Conservation (phyloP, 2,329 filamentous ascomycete species). For the Aspergillus sp. region DNA sequence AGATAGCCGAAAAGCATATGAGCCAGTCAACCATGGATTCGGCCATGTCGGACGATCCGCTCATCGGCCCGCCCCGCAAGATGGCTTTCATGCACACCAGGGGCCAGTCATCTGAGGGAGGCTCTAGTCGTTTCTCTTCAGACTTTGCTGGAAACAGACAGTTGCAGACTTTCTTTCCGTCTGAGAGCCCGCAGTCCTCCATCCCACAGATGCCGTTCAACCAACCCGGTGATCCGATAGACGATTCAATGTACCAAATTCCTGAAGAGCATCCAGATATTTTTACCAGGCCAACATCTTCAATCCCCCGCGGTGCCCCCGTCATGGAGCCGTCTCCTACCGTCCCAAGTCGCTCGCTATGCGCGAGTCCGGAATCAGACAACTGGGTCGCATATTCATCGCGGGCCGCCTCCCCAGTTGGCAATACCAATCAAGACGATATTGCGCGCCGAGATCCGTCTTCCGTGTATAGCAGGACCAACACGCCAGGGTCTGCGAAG, state of each 20-base stretch:
- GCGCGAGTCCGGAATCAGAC: constrained; percentile 36
- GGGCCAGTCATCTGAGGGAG: constrained; percentile 58
- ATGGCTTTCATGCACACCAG: constrained; percentile 82
- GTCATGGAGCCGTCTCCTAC: constrained; percentile 27
- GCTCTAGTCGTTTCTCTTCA: constrained; percentile 52
- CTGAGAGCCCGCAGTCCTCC: constrained; percentile 28
- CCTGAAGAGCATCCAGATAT: constrained; percentile 27
- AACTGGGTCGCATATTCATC: constrained; percentile 44
- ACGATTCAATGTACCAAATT: constrained; percentile 25
- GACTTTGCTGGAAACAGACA: constrained; percentile 45
- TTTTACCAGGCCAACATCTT: constrained; percentile 30
- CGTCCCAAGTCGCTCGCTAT: constrained; percentile 28
- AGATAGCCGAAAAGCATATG: constrained; percentile 61
- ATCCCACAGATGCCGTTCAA: constrained; percentile 31
- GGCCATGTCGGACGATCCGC: constrained; percentile 40
- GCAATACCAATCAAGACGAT: constrained; percentile 20
- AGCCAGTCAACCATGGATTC: constrained; percentile 49
- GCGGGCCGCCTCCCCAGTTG: constrained; percentile 27
- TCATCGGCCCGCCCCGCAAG: constrained; percentile 45
- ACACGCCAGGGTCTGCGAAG: constrained; percentile 23
- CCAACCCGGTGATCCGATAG: constrained; percentile 25
- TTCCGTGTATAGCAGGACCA: constrained; percentile 31
- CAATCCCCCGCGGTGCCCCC: constrained; percentile 27
- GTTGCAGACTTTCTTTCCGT: constrained; percentile 49
- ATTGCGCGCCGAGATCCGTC: constrained; percentile 29